Evolutionary conservation across 148 eudicot species (phyloP), one percentile per base, ranked within the genome.

Genomic region (Simmondsia chinensis): DNA sequence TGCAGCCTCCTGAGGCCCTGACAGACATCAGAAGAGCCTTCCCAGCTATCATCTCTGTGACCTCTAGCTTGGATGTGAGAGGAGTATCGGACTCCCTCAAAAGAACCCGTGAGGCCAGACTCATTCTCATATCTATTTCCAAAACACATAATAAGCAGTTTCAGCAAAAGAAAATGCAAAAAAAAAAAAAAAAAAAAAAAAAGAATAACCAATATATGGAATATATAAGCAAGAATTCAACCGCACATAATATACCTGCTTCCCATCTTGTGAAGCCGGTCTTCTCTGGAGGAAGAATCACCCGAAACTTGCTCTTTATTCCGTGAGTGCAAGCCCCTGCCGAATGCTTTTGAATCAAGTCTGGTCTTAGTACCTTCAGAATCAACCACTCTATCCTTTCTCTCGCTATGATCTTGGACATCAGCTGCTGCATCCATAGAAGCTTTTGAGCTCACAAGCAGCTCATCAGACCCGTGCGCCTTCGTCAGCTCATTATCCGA

Each of bases 211-310:
- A 24, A 17, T 21, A 14, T 20, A 20, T 6, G 13, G 34, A 32
- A 33, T 20, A 20, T 6, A 26, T 24, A 37, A 35, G 12, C 17
- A 43, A 9, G 1, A 7, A 23, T 34, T 12, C 3, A 7, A 4
- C 33, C 20, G 14, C n/a, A n/a, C n/a, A n/a, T n/a, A n/a, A n/a
- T n/a, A 35, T 65, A 71, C 76, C 76, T 71, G 67, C 18, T 50
- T n/a, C 61, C 72, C 17, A 34, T 22, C 34, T 48, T 57, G 31
- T 40, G 33, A 7, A 42, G 22, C 8, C 56, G 59, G 16, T 38
- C 63, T 20, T 62, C 59, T 27, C 49, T 47, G 45, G 48, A 43
- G n/a, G 55, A 11, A 16, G 32, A 21, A 24, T 57, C 68, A 52
- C 22, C 57, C 23, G 57, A 16, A n/a, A 39, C 39, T 36, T 64